These are phyloP conservation scores for Fusarium verticillioides DNA, from an alignment of 2,329 filamentous ascomycete genomes.

Conservation along the genomic window DNA sequence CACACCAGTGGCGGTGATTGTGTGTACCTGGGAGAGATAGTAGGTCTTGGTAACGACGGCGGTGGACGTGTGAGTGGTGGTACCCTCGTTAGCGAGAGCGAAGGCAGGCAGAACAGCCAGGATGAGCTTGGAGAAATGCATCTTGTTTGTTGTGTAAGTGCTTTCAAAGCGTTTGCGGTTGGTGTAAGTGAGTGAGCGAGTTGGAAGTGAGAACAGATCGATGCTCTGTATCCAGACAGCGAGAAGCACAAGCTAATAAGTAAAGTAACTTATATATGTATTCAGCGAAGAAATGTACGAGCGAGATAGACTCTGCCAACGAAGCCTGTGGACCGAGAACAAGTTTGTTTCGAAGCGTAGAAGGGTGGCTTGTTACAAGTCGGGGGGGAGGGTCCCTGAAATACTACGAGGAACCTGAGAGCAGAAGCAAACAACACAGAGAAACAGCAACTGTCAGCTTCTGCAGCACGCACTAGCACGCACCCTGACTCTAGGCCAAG, in stretches of 20 bases:
- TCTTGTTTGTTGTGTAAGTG: conserved; percentile 45
- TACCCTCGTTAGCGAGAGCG: conserved; percentile 56
- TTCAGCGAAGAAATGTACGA: conserved; percentile 39
- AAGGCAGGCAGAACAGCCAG: conserved; percentile 64
- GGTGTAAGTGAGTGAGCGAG: conserved; percentile 37
- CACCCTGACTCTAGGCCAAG: conserved; percentile 9
- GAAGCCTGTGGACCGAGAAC: conserved; percentile 55
- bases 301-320: conserved; percentile 65
- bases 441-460: conserved; percentile 20
- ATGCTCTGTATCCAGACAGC: conserved; percentile 46
- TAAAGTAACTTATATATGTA: conserved; percentile 17
- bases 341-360: conserved; percentile 38
- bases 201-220: conserved; percentile 25
- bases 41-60: conserved; percentile 63
- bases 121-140: conserved; percentile 57
- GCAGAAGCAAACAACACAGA: conserved; percentile 34
- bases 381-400: conserved; percentile 39
- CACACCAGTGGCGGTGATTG: conserved; percentile 48
- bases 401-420: conserved; percentile 28
- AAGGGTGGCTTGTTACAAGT: conserved; percentile 27
- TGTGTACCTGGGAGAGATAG: conserved; percentile 61
- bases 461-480: conserved; percentile 15
- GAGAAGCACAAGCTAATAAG: conserved; percentile 24
- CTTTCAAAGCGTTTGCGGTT: conserved; percentile 33
- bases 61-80: conserved; percentile 62